These are phyloP conservation scores for Cyclostephanos tholiformis DNA, from an alignment of 108 stramenopile species.

Conservation along the genomic window DNA sequence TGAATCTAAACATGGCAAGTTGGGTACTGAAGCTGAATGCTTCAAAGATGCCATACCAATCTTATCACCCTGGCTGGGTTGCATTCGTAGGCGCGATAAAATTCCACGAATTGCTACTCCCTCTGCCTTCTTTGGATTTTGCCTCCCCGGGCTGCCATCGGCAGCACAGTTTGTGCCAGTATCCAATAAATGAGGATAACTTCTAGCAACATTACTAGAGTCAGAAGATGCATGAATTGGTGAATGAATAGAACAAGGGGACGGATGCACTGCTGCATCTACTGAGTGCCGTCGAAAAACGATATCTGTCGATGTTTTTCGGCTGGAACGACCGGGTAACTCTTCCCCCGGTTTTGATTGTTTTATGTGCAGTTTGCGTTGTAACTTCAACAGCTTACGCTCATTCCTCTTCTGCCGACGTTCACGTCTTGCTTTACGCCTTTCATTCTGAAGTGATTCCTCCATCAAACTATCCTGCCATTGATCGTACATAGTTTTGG, in stretches of 20 bases:
- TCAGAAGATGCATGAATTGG: too few relatives aligned
- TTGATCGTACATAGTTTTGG: constrained; percentile 64
- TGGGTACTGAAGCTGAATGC: constrained; percentile 28
- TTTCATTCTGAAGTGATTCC: constrained; percentile 61
- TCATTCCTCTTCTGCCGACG: constrained; percentile 52
- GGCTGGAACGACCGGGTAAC: constrained; percentile 13
- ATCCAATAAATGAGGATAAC: neutral
- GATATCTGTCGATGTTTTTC: constrained; percentile 11
- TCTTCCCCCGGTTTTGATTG: constrained; percentile 29
- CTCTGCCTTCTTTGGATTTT: constrained; percentile 9
- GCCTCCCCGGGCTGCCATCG: neutral
- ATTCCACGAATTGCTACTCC: constrained; percentile 30
- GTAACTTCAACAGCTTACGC: constrained; percentile 59
- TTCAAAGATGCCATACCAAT: constrained; percentile 9
- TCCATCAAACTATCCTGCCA: constrained; percentile 76
- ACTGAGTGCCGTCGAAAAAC: neutral
- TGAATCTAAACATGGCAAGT: constrained; percentile 23
- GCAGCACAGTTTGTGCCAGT: neutral
- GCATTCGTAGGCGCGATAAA: constrained; percentile 40
- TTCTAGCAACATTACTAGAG: neutral
- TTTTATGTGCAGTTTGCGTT: constrained; percentile 65
- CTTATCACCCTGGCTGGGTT: constrained; percentile 31
- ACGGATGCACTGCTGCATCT: neutral
- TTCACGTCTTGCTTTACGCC: constrained; percentile 50
- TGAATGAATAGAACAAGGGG: neutral